phyloP scores from a whole-genome alignment of 2,329 filamentous ascomycete species.

The Eutypella sp. region DNA sequence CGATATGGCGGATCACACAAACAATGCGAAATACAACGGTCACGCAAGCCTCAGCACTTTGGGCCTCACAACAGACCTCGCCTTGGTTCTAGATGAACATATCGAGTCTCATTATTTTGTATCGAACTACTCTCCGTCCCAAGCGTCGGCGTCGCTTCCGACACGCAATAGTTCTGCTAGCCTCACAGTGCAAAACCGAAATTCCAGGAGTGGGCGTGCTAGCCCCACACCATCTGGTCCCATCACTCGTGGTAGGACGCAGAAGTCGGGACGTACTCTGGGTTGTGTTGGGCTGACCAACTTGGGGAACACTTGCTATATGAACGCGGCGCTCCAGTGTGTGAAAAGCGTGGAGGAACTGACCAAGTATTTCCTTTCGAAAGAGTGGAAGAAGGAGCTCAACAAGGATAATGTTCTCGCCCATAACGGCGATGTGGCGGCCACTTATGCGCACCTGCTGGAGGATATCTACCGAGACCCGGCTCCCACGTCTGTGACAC shows the following conservation, averaged over 20 bases:
- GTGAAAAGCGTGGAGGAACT: conserved; percentile 90
- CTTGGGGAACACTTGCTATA: conserved; percentile 96
- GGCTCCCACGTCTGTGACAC: conserved; percentile 63
- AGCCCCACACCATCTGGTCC: conserved; percentile 58
- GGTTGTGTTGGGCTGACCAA: conserved; percentile 84
- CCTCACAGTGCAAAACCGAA: conserved; percentile 30
- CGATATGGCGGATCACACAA: conserved; percentile 64
- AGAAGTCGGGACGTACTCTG: conserved; percentile 62
- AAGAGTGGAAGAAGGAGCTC: conserved; percentile 71
- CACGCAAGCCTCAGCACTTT: conserved; percentile 58
- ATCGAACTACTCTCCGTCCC: conserved; percentile 38
- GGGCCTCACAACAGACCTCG: conserved; percentile 66
- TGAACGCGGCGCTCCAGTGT: conserved; percentile 97
- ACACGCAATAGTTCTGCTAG: conserved; percentile 28
- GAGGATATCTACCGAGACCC: conserved; percentile 71
- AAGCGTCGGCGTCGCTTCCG: conserved; percentile 27
- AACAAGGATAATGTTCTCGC: conserved; percentile 83
- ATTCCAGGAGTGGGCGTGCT: conserved; percentile 59
- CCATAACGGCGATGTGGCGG: conserved; percentile 81
- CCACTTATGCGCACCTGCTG: conserved; percentile 71
- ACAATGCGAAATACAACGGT: conserved; percentile 74
- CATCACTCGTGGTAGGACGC: conserved; percentile 66
- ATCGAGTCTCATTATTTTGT: conserved; percentile 56
- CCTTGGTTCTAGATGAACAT: conserved; percentile 80
- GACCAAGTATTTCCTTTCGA: conserved; percentile 80